Conservation (phyloP, 1,284 basidiomycete species). For the Lentinula novae-zelandiae region DNA sequence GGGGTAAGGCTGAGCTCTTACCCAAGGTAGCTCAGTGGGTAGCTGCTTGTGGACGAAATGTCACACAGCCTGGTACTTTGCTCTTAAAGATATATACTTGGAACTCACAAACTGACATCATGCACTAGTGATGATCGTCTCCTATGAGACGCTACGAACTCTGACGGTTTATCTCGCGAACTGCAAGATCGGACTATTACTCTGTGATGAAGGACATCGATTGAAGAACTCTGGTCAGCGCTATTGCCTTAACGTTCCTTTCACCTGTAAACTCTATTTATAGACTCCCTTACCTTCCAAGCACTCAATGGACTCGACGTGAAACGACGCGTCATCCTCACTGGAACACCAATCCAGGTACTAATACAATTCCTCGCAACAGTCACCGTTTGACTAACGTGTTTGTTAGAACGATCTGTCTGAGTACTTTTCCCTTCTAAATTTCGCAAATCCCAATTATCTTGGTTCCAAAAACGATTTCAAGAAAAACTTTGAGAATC, state of each 20-base stretch:
- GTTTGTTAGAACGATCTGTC: slow-evolving; percentile 85
- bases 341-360: slow-evolving; percentile 94
- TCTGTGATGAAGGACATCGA: slow-evolving; percentile 97
- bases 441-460: slow-evolving; percentile 96
- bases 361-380: slow-evolving; percentile 6
- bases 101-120: background rate
- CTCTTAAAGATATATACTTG: background rate
- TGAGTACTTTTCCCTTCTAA: slow-evolving; percentile 95
- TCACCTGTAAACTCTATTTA: slow-evolving; percentile 4
- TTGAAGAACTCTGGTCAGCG: slow-evolving; percentile 92
- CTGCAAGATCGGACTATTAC: slow-evolving; percentile 84
- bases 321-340: slow-evolving; percentile 92
- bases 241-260: background rate
- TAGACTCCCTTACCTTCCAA: slow-evolving; percentile 88
- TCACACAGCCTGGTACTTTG: slow-evolving; percentile 79
- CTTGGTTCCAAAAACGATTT: slow-evolving; percentile 92
- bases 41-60: slow-evolving; percentile 78
- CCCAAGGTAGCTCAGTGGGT: slow-evolving; percentile 85
- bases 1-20: slow-evolving; percentile 77
- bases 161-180: slow-evolving; percentile 72
- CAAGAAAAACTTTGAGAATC: slow-evolving; percentile 94
- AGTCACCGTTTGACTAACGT: background rate
- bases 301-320: slow-evolving; percentile 85
- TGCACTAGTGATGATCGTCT: slow-evolving; percentile 93
- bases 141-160: slow-evolving; percentile 94